phyloP scores from a whole-genome alignment of 163 green algal genomes.

The Volvox carteri region DNA sequence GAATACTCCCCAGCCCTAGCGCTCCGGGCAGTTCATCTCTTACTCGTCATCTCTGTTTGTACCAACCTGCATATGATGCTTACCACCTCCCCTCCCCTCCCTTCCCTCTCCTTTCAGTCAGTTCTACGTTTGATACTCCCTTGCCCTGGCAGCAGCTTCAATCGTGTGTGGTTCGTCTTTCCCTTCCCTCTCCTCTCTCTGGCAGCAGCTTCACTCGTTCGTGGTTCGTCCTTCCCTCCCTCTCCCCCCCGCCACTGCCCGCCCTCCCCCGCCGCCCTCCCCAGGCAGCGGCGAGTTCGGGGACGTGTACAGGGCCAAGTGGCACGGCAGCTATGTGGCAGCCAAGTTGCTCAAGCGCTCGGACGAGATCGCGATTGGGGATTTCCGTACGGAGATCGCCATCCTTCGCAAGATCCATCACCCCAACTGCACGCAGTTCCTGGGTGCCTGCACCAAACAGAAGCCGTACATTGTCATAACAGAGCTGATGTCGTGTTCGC shows the following conservation, averaged over 20 bases:
- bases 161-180: no score
- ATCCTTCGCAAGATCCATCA: conserved; percentile 84
- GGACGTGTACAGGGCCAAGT: conserved; percentile 91
- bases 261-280: not conserved
- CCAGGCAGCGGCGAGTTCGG: conserved; percentile 94
- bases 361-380: conserved; percentile 89
- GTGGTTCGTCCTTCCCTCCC: not conserved
- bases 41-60: no score
- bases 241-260: not conserved
- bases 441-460: conserved; percentile 88
- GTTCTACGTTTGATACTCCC: no score
- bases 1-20: no score
- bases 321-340: conserved; percentile 76
- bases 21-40: no score
- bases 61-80: no score
- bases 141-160: no score
- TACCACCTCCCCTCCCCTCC: no score
- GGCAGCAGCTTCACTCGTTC: not conserved
- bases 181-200: no score
- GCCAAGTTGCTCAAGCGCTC: conserved; percentile 88
- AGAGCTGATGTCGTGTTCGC: conserved; percentile 89
- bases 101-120: no score
- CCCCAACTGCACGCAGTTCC: conserved; percentile 83
- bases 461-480: conserved; percentile 89
- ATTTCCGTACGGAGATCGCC: conserved; percentile 93